Conservation (phyloP, 768 basidiomycete genomes). For the Phlebiopsis flavidoalba region DNA sequence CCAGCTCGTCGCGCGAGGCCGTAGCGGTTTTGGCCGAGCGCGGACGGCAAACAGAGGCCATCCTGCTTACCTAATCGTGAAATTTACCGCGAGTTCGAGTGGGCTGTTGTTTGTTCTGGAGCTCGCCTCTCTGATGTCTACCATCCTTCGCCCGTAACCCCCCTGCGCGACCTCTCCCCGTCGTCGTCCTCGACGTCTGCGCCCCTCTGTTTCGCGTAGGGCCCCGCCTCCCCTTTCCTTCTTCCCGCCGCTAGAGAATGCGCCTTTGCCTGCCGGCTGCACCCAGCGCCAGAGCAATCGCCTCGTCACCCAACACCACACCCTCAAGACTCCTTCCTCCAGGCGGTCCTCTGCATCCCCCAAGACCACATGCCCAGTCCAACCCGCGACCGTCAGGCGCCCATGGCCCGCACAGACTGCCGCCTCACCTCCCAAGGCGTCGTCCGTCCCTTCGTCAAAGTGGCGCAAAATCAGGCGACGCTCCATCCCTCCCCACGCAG, state of each 20-base stretch:
- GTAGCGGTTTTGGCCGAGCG: too few relatives aligned
- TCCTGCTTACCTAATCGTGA: constrained; percentile 1
- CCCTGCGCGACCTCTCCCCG: constrained; percentile 15
- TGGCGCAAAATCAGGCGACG: constrained; percentile 24
- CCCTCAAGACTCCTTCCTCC: constrained; percentile 12
- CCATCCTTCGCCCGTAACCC: constrained; percentile 12
- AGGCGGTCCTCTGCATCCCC: constrained; percentile 18
- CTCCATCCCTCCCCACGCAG: not conserved
- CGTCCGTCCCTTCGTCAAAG: constrained; percentile 24
- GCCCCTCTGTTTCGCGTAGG: constrained; percentile 22
- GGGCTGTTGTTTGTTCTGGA: constrained; percentile 5
- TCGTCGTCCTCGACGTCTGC: constrained; percentile 24
- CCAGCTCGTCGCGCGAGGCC: not conserved
- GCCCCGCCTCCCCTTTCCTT: constrained; percentile 17
- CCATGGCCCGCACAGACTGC: constrained; percentile 44
- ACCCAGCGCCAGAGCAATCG: constrained; percentile 11
- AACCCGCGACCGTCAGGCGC: constrained; percentile 22
- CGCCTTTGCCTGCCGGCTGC: constrained; percentile 19
- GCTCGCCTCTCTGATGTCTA: constrained; percentile 15
- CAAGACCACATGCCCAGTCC: constrained; percentile 31
- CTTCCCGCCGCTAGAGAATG: constrained; percentile 27
- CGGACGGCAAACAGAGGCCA: not conserved
- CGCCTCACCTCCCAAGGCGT: constrained; percentile 13
- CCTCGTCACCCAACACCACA: constrained; percentile 12
- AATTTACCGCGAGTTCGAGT: not conserved